A percentile compares a stretch with the other conserved stretches of the same genome.
Evolutionary conservation across 2,329 filamentous ascomycete species (phyloP).

Genomic region (Phyllosticta capitalensis): DNA sequence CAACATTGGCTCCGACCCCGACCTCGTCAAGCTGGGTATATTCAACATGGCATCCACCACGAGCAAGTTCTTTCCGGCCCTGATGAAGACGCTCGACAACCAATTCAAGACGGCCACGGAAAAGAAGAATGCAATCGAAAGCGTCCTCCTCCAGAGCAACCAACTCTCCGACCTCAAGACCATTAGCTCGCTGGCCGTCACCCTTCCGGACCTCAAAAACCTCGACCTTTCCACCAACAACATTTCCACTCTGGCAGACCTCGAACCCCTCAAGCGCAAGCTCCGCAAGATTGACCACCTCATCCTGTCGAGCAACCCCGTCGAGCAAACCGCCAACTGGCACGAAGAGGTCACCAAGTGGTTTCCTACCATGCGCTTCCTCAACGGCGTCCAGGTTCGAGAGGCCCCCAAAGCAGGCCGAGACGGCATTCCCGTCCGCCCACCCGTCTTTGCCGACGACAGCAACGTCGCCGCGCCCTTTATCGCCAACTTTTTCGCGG

Average conservation of each 20-base stretch:
- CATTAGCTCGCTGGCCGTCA: slow-evolving; percentile 65
- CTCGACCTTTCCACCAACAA: slow-evolving; percentile 82
- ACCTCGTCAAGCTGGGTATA: slow-evolving; percentile 64
- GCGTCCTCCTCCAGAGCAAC: slow-evolving; percentile 75
- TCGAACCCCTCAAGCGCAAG: slow-evolving; percentile 69
- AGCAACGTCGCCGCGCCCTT: slow-evolving; percentile 67
- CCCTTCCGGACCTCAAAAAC: slow-evolving; percentile 77
- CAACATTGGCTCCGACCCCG: slow-evolving; percentile 61
- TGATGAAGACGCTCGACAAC: slow-evolving; percentile 77
- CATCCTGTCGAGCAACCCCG: slow-evolving; percentile 66
- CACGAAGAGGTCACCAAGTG: slow-evolving; percentile 62
- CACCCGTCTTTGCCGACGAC: slow-evolving; percentile 65
- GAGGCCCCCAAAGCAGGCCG: slow-evolving; percentile 41
- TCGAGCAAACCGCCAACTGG: slow-evolving; percentile 46
- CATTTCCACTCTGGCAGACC: slow-evolving; percentile 55
- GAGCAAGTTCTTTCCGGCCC: slow-evolving; percentile 81
- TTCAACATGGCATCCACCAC: slow-evolving; percentile 62
- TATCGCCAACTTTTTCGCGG: slow-evolving; percentile 60
- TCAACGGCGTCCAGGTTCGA: slow-evolving; percentile 68
- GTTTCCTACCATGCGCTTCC: slow-evolving; percentile 69
- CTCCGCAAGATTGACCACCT: slow-evolving; percentile 74
- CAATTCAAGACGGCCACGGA: slow-evolving; percentile 63
- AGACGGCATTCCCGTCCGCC: slow-evolving; percentile 52
- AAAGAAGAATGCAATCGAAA: slow-evolving; percentile 69
- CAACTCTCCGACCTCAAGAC: slow-evolving; percentile 61